Conservation (phyloP, 306 rosid species). For the Trifolium dubium region DNA sequence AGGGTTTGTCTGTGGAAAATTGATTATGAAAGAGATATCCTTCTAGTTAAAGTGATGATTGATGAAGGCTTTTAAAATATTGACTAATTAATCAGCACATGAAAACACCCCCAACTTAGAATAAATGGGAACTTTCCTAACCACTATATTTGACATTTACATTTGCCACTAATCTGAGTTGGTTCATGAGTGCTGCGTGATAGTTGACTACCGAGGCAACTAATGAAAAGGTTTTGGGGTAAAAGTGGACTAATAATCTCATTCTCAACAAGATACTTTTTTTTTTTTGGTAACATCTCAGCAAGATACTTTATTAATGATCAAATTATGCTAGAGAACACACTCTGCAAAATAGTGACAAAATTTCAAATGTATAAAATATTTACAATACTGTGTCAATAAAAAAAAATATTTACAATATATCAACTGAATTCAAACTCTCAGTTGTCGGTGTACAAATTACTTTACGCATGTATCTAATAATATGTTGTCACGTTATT, state of each 20-base stretch:
- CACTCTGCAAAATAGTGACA: too few species aligned
- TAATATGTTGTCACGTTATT: too few species aligned
- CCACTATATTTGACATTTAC: slow-evolving; percentile 37
- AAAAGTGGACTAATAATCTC: background rate
- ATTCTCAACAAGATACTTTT: too few species aligned
- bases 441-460: too few species aligned
- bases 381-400: too few species aligned
- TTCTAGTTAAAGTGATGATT: slow-evolving; percentile 4
- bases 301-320: too few species aligned
- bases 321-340: too few species aligned
- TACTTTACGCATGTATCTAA: too few species aligned
- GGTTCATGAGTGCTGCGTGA: slow-evolving; percentile 35
- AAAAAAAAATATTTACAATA: too few species aligned
- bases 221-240: background rate
- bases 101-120: slow-evolving; percentile 7
- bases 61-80: slow-evolving; percentile 8
- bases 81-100: slow-evolving; percentile 5
- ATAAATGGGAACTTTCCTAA: slow-evolving; percentile 45
- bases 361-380: too few species aligned
- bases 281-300: too few species aligned
- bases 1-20: background rate
- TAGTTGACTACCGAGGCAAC: slow-evolving; percentile 6
- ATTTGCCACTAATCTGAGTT: background rate
- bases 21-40: background rate
- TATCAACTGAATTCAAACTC: too few species aligned